Evolutionary conservation across 1,284 basidiomycete genomes (phyloP), one percentile per base, ranked within the genome.

Genomic region (Hemileia vastatrix): DNA sequence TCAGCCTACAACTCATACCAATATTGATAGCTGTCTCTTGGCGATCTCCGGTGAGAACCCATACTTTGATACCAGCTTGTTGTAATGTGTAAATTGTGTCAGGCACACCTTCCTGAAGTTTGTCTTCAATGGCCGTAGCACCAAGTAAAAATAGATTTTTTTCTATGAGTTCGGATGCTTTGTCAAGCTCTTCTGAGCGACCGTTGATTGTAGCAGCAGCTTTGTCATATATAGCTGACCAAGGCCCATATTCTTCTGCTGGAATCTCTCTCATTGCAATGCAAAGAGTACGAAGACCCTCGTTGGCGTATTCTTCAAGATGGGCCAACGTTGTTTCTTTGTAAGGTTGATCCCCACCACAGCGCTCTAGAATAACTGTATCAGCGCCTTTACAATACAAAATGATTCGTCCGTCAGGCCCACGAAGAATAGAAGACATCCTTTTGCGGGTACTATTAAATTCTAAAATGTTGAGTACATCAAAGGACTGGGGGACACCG

Each of bases 21-120:
- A 99, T 98, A 72, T 98, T 98, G 79, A 98, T 97, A 11, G 95
- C 95, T 1, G 95, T 99, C 78, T 99, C 95, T 79, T 98, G 94
- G 66, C 94, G 81, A 77, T 99, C 95, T 1, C 95, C 95, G 1
- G 95, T 98, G 54, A 98, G 78, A 8, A 99, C 92, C 95, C 95
- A 99, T 40, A 98, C 86, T 82, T 97, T 97, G 79, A 99, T 97
- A 0, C 95, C 95, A 27, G 94, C 94, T 81, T 88, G 90, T 73
- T 98, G 95, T 45, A 99, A 77, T 1, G 92, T 97, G 74, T 97
- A 92, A 64, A 99, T 98, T 2, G 95, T 87, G 71, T 98, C 95
- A 0, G 95, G 95, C 0, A 99, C 95, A 49, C 95, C 95, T 60
- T 99, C 95, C 76, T 98, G 95, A 32, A 99, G 80, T 77, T 95